Conservation (phyloP, 2,329 filamentous ascomycete species). For the Ophiocordyceps unilateralis region DNA sequence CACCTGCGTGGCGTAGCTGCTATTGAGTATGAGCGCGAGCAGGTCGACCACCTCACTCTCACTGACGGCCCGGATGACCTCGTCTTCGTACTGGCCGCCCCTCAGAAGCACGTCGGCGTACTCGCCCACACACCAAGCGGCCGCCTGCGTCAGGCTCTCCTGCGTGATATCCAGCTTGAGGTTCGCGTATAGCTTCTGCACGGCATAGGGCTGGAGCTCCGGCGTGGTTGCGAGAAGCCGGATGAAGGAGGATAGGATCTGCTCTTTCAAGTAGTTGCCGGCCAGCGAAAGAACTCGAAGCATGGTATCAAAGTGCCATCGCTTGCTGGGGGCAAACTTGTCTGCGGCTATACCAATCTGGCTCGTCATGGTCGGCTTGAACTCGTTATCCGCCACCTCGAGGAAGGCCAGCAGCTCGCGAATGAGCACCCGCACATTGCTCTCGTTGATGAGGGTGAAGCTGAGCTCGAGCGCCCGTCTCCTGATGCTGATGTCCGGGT, state of each 20-base stretch:
- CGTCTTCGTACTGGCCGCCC: constrained; percentile 85
- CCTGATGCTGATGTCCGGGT: constrained; percentile 96
- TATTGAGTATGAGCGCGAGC: constrained; percentile 84
- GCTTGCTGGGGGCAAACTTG: constrained; percentile 87
- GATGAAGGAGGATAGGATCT: constrained; percentile 91
- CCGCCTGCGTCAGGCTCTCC: constrained; percentile 83
- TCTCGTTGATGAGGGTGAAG: constrained; percentile 95
- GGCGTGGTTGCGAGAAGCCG: constrained; percentile 87
- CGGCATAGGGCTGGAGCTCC: constrained; percentile 89
- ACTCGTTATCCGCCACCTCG: constrained; percentile 94
- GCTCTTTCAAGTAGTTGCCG: constrained; percentile 94
- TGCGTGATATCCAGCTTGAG: constrained; percentile 96
- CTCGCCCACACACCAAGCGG: constrained; percentile 95
- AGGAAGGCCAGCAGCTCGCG: constrained; percentile 87
- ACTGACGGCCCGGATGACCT: constrained; percentile 62
- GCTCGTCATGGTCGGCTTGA: constrained; percentile 95
- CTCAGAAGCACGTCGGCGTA: constrained; percentile 81
- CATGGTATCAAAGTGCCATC: constrained; percentile 98
- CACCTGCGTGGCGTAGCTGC: constrained; percentile 80
- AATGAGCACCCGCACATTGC: constrained; percentile 85
- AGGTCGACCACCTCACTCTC: constrained; percentile 84
- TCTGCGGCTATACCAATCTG: constrained; percentile 97
- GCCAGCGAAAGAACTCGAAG: constrained; percentile 82
- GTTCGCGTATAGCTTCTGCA: constrained; percentile 81
- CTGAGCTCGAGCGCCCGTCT: constrained; percentile 90